Evolutionary conservation across 2,329 filamentous ascomycete genomes (phyloP).

Genomic region (Trichophyton simii): DNA sequence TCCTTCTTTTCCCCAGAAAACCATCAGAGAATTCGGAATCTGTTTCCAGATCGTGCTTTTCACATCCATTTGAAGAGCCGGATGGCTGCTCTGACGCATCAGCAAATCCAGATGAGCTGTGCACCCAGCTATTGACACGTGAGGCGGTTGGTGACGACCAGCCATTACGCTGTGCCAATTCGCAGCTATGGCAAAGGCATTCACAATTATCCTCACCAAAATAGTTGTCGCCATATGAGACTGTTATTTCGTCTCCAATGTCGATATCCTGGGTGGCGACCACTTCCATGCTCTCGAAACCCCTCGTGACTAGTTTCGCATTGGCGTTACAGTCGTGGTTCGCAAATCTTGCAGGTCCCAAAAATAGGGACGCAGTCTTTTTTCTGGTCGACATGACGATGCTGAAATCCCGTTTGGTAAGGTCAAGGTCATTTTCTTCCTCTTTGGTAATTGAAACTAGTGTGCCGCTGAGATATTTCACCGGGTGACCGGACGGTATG

Average conservation of each 20-base stretch:
- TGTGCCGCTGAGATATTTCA: slow-evolving; percentile 84
- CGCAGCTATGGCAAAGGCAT: slow-evolving; percentile 82
- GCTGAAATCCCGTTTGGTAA: slow-evolving; percentile 85
- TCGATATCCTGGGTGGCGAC: slow-evolving; percentile 71
- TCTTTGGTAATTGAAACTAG: slow-evolving; percentile 86
- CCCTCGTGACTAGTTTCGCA: slow-evolving; percentile 70
- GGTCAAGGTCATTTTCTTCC: slow-evolving; percentile 70
- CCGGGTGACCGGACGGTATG: slow-evolving; percentile 68
- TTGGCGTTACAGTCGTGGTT: slow-evolving; percentile 97
- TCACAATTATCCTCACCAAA: slow-evolving; percentile 93
- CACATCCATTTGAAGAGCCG: neutral
- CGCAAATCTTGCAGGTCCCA: slow-evolving; percentile 88
- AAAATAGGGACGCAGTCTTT: slow-evolving; percentile 81
- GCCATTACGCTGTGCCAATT: slow-evolving; percentile 61
- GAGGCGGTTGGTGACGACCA: slow-evolving; percentile 46
- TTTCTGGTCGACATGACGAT: slow-evolving; percentile 88
- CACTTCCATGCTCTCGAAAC: slow-evolving; percentile 79
- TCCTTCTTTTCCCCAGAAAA: neutral
- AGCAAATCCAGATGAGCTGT: neutral
- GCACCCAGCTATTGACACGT: neutral
- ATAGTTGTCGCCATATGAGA: slow-evolving; percentile 90
- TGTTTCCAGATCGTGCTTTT: neutral
- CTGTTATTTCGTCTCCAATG: slow-evolving; percentile 86
- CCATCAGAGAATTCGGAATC: neutral
- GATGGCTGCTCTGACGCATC: neutral